Percentiles rank a stretch among this genome's conserved stretches.
Conservation (phyloP, 768 basidiomycete species). For the Pilatotrama ljubarskyi region DNA sequence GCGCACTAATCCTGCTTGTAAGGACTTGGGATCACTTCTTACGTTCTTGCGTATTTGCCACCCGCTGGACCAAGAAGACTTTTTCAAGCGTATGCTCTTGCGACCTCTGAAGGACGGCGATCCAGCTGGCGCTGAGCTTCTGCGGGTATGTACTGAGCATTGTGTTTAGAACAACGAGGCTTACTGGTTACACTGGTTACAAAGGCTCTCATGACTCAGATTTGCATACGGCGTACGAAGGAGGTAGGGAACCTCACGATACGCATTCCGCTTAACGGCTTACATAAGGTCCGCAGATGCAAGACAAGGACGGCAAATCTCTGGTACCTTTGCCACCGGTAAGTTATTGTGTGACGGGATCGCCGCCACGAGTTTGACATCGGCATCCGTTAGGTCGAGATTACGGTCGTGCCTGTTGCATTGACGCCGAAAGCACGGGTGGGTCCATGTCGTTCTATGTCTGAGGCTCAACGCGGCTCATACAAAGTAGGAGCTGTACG, state of each 20-base stretch:
- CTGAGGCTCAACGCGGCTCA: conserved; percentile 4
- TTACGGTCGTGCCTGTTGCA: conserved; percentile 70
- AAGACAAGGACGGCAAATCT: conserved; percentile 71
- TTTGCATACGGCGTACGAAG: conserved; percentile 82
- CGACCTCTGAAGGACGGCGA: conserved; percentile 75
- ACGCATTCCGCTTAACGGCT: background rate
- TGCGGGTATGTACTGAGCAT: conserved; percentile 49
- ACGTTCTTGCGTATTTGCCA: conserved; percentile 84
- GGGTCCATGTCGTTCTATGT: conserved; percentile 24
- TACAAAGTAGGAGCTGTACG: conserved; percentile 55
- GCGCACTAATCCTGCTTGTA: background rate
- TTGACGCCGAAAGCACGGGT: conserved; percentile 68
- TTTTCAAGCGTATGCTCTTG: conserved; percentile 76
- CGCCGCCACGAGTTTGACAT: background rate
- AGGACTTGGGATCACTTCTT: conserved; percentile 88
- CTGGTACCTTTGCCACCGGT: conserved; percentile 78
- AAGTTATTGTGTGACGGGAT: conserved; percentile 9
- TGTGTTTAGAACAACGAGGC: no score
- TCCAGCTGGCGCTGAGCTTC: conserved; percentile 64
- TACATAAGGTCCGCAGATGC: conserved; percentile 55
- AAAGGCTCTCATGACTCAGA: conserved; percentile 74
- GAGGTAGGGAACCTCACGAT: conserved; percentile 45
- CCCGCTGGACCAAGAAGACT: conserved; percentile 81
- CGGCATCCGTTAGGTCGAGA: conserved; percentile 56
- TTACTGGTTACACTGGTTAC: no score